phyloP scores from a whole-genome alignment of 345 rosid species.

The Eutrema japonicum region DNA sequence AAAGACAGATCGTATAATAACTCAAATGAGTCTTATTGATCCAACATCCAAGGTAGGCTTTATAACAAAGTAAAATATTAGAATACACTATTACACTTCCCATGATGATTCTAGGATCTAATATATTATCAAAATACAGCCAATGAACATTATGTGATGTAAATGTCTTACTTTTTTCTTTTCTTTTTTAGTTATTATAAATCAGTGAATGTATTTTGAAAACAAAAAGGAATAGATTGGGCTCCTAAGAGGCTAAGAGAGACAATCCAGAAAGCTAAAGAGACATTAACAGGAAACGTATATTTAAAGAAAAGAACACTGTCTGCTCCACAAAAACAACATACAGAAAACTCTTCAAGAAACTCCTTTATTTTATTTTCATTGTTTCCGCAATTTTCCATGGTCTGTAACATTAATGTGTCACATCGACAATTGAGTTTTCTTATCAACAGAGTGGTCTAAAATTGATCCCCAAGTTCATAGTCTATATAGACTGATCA shows the following conservation, averaged over 20 bases:
- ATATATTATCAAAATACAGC: conserved; percentile 28
- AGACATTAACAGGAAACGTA: conserved; percentile 46
- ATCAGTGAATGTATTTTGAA: conserved; percentile 21
- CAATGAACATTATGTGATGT: conserved; percentile 41
- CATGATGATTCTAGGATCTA: conserved; percentile 34
- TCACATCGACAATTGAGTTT: conserved; percentile 41
- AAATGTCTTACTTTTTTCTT: conserved; percentile 21
- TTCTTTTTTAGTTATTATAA: not conserved
- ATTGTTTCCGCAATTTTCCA: conserved; percentile 29
- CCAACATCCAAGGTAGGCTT: conserved; percentile 45
- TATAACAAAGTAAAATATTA: conserved; percentile 30
- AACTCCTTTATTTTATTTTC: conserved; percentile 1
- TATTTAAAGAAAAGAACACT: conserved; percentile 44
- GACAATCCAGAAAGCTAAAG: conserved; percentile 44
- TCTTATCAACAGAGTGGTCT: conserved; percentile 41
- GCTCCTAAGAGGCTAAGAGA: conserved; percentile 41
- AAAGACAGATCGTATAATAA: conserved; percentile 43
- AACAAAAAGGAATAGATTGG: conserved; percentile 23
- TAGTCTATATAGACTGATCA: conserved; percentile 35
- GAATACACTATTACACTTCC: conserved; percentile 16
- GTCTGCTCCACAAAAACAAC: conserved; percentile 47
- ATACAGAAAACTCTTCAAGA: conserved; percentile 39
- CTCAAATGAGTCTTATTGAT: conserved; percentile 40
- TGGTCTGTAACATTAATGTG: conserved; percentile 40
- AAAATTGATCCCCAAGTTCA: conserved; percentile 31